Conservation (phyloP, 371 early-diverging fungal genomes). For the Mucor piriformis region DNA sequence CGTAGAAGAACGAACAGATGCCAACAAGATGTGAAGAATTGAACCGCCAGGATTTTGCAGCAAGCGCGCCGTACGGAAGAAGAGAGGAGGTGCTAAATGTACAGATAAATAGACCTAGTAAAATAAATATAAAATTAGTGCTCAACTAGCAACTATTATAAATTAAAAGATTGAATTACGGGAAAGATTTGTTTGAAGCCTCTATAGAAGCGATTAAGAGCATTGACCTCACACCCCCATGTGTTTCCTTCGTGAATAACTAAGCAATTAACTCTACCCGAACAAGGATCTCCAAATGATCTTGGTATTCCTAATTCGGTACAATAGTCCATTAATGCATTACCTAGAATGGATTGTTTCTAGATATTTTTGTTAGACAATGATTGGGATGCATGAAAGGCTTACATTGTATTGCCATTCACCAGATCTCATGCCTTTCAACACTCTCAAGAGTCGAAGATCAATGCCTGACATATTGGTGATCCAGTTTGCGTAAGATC, state of each 20-base stretch:
- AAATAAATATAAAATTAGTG: not conserved
- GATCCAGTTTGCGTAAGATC: slow-evolving; percentile 67
- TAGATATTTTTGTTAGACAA: slow-evolving; percentile 3
- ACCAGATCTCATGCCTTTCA: slow-evolving; percentile 49
- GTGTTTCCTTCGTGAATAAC: slow-evolving; percentile 48
- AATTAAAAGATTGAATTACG: slow-evolving; percentile 29
- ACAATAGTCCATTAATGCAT: slow-evolving; percentile 42
- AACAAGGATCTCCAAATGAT: slow-evolving; percentile 40
- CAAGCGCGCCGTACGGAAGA: slow-evolving; percentile 53
- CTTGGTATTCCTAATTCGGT: slow-evolving; percentile 40
- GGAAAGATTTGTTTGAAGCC: slow-evolving; percentile 52
- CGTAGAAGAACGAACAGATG: slow-evolving; percentile 58
- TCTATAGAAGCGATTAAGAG: slow-evolving; percentile 39
- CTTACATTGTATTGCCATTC: slow-evolving; percentile 55
- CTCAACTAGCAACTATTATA: not conserved
- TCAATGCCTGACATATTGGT: slow-evolving; percentile 66
- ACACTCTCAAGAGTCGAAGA: slow-evolving; percentile 48
- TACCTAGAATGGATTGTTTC: slow-evolving; percentile 42
- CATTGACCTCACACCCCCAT: slow-evolving; percentile 48
- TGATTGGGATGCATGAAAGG: not conserved
- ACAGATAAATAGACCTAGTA: slow-evolving; percentile 62
- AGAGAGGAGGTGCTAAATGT: slow-evolving; percentile 59
- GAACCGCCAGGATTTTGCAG: slow-evolving; percentile 35
- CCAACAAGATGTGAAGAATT: slow-evolving; percentile 45
- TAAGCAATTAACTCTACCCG: slow-evolving; percentile 48